Evolutionary conservation across 225 moss, liverwort and hornwort species (phyloP).

Genomic region (Ulota crispa): DNA sequence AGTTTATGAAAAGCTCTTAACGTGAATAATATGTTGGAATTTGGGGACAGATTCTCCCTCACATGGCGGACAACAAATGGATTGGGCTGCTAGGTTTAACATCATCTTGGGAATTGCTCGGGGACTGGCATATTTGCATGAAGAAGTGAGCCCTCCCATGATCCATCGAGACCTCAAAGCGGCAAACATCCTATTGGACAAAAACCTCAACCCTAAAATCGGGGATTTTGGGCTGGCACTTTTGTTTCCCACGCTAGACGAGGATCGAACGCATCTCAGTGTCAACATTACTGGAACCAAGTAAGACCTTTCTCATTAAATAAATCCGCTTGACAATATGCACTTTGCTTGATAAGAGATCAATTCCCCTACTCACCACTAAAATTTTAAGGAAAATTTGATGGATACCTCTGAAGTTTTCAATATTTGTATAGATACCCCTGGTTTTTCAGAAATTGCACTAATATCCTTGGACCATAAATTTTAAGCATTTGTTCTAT

Average conservation of each 20-base stretch:
- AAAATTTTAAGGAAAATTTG: too few relatives aligned
- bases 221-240: constrained; percentile 40
- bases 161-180: constrained; percentile 46
- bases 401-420: too few relatives aligned
- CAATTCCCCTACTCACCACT: too few relatives aligned
- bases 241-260: constrained; percentile 31
- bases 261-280: constrained; percentile 32
- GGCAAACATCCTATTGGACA: constrained; percentile 39
- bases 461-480: too few relatives aligned
- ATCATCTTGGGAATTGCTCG: constrained; percentile 39
- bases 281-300: constrained; percentile 46
- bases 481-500: too few relatives aligned
- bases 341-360: neutral
- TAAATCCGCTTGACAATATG: neutral
- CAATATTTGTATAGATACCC: too few relatives aligned
- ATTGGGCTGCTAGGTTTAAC: constrained; percentile 32
- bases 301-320: neutral
- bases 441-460: too few relatives aligned
- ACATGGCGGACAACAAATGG: neutral
- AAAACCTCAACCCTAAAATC: constrained; percentile 29
- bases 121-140: constrained; percentile 39
- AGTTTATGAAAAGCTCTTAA: neutral
- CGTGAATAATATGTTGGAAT: too few relatives aligned
- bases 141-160: constrained; percentile 37
- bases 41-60: constrained; percentile 33